These are phyloP conservation scores for Leucoagaricus sp. DNA, from an alignment of 1,284 basidiomycete genomes.

Conservation along the genomic window DNA sequence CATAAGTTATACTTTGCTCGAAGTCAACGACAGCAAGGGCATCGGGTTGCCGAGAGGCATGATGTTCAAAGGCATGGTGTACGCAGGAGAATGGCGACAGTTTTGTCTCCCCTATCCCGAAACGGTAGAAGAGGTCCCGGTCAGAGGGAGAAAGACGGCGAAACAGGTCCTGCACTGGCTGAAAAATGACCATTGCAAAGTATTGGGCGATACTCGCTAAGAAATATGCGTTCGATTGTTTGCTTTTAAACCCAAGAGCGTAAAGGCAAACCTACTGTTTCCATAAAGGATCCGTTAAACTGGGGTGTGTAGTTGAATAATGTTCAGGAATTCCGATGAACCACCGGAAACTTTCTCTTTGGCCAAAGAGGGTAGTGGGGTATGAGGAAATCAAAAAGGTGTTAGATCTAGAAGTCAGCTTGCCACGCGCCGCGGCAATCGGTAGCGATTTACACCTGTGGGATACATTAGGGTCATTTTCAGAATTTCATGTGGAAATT, in stretches of 20 bases:
- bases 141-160: slow-evolving; percentile 39
- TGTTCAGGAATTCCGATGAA: background rate
- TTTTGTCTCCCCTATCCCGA: slow-evolving; percentile 42
- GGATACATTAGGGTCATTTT: background rate
- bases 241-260: slow-evolving; percentile 21
- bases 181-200: slow-evolving; percentile 21
- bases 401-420: background rate
- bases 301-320: too few relatives aligned
- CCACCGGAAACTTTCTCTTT: background rate
- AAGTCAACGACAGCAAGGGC: slow-evolving; percentile 54
- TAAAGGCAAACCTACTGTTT: background rate
- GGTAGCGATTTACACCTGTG: background rate
- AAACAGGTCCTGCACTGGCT: slow-evolving; percentile 23
- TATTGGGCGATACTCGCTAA: slow-evolving; percentile 14
- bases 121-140: slow-evolving; percentile 44
- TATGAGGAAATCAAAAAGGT: background rate
- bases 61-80: slow-evolving; percentile 57
- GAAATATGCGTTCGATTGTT: background rate
- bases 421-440: background rate
- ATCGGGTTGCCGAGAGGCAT: slow-evolving; percentile 41
- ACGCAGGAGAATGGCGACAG: slow-evolving; percentile 47
- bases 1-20: slow-evolving; percentile 47
- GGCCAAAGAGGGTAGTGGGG: background rate
- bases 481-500: background rate
- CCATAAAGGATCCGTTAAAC: background rate